A percentile compares a stretch with the other conserved stretches of the same genome.
Evolutionary conservation across 2,329 filamentous ascomycete genomes (phyloP).

Genomic region (Byssochlamys sp.): DNA sequence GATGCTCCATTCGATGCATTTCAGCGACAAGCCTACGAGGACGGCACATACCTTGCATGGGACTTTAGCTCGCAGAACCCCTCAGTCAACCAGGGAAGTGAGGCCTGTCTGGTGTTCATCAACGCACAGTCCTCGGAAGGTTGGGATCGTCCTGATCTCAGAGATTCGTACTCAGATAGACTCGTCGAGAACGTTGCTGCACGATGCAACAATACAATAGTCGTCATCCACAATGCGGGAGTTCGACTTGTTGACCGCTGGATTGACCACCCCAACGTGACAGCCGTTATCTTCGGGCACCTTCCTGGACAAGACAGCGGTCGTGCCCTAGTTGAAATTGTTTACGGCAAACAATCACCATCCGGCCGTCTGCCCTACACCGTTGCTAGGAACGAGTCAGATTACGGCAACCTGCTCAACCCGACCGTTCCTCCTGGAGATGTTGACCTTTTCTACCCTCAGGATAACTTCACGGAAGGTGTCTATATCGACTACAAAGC

Average conservation of each 20-base stretch:
- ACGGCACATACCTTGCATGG: conserved; percentile 51
- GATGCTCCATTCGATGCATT: conserved; percentile 49
- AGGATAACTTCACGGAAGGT: conserved; percentile 41
- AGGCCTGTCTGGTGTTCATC: conserved; percentile 23
- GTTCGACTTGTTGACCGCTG: conserved; percentile 51
- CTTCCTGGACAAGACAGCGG: conserved; percentile 57
- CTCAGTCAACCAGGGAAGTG: conserved; percentile 29
- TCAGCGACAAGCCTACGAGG: conserved; percentile 42
- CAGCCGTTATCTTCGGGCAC: conserved; percentile 54
- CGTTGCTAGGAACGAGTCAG: conserved; percentile 46
- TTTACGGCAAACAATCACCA: conserved; percentile 49
- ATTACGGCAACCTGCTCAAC: conserved; percentile 43
- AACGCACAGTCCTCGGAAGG: conserved; percentile 42
- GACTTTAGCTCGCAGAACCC: conserved; percentile 47
- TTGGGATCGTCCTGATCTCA: conserved; percentile 26
- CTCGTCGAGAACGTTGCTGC: conserved; percentile 50
- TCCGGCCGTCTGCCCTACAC: conserved; percentile 56
- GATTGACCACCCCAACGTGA: conserved; percentile 55
- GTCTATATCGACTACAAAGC: conserved; percentile 47
- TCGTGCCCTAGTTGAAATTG: conserved; percentile 43
- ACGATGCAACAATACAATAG: conserved; percentile 53
- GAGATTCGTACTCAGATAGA: conserved; percentile 40
- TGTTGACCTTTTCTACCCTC: conserved; percentile 4
- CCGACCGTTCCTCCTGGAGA: conserved; percentile 20
- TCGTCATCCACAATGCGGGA: conserved; percentile 57